Percentiles rank a stretch among this genome's conserved stretches.
phyloP scores from a whole-genome alignment of 2,329 filamentous ascomycete species.

The Triangularia verruculosa region DNA sequence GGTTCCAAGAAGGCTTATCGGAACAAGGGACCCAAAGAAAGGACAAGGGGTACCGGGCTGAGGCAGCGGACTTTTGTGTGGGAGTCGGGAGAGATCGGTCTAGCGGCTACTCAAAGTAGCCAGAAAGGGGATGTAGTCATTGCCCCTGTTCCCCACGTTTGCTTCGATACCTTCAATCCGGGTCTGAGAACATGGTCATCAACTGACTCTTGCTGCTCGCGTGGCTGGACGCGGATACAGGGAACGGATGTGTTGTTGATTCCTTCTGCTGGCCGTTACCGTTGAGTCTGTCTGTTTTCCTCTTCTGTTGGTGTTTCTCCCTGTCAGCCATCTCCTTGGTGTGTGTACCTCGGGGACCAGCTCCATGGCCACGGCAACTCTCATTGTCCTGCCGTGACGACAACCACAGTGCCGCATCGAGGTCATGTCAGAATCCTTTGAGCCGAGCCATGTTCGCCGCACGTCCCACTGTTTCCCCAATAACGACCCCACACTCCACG shows the following conservation, averaged over 20 bases:
- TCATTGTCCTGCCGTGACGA: background rate
- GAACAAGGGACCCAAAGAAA: conserved; percentile 15
- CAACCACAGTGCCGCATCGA: background rate
- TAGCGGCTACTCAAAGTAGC: conserved; percentile 27
- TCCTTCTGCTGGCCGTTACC: background rate
- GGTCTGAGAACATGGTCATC: background rate
- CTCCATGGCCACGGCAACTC: conserved; percentile 1
- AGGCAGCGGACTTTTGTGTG: conserved; percentile 5
- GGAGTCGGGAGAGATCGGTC: conserved; percentile 31
- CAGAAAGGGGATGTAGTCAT: background rate
- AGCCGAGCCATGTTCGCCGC: conserved; percentile 11
- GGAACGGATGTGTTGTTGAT: background rate
- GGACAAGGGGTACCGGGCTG: background rate
- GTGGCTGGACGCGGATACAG: background rate
- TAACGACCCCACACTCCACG: background rate
- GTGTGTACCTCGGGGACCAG: background rate
- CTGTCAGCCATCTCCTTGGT: background rate
- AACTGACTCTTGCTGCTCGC: conserved; percentile 9
- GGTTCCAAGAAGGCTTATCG: conserved; percentile 11
- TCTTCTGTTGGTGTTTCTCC: background rate
- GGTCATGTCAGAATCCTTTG: conserved; percentile 2
- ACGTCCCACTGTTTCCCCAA: conserved; percentile 1
- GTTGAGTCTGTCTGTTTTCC: background rate
- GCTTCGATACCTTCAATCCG: background rate
- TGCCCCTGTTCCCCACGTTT: conserved; percentile 12